A percentile compares a stretch with the other conserved stretches of the same genome.
These are phyloP conservation scores for Scutellaria minor DNA, from an alignment of 257 asterid genomes.

Conservation along the genomic window DNA sequence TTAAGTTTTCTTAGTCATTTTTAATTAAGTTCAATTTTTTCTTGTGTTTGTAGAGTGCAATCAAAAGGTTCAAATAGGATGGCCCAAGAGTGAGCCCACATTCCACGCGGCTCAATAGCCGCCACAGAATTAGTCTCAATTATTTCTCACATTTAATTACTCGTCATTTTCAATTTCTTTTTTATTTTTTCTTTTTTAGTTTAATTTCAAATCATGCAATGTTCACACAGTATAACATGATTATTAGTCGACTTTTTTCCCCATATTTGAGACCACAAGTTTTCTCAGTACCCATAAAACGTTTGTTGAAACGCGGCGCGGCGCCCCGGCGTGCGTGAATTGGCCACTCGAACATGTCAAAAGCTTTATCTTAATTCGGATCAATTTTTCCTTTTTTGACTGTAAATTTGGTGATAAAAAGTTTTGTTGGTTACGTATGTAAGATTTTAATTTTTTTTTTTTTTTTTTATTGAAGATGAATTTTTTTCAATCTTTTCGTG, in stretches of 20 bases:
- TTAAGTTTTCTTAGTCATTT: too few species aligned
- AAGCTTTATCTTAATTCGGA: not conserved
- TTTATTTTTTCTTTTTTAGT: not conserved
- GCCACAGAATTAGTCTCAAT: slow-evolving; percentile 8
- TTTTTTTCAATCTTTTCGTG: too few species aligned
- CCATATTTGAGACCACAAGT: slow-evolving; percentile 9
- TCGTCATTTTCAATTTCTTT: not conserved
- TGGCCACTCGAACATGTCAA: not conserved
- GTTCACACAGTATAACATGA: not conserved
- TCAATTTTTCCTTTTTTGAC: too few species aligned
- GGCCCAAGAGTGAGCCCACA: not conserved
- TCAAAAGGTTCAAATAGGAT: not conserved
- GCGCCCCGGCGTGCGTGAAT: slow-evolving; percentile 17
- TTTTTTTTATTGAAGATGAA: too few species aligned
- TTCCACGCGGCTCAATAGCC: slow-evolving; percentile 19
- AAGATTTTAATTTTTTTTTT: too few species aligned
- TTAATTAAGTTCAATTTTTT: too few species aligned
- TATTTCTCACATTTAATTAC: not conserved
- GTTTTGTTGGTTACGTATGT: too few species aligned
- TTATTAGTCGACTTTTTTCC: not conserved
- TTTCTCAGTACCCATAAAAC: not conserved
- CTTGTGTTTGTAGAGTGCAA: not conserved
- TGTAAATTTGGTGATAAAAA: too few species aligned
- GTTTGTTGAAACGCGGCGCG: slow-evolving; percentile 27
- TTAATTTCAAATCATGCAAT: not conserved